phyloP scores from a whole-genome alignment of 2,329 filamentous ascomycete genomes.

The Fusarium ramigenum region DNA sequence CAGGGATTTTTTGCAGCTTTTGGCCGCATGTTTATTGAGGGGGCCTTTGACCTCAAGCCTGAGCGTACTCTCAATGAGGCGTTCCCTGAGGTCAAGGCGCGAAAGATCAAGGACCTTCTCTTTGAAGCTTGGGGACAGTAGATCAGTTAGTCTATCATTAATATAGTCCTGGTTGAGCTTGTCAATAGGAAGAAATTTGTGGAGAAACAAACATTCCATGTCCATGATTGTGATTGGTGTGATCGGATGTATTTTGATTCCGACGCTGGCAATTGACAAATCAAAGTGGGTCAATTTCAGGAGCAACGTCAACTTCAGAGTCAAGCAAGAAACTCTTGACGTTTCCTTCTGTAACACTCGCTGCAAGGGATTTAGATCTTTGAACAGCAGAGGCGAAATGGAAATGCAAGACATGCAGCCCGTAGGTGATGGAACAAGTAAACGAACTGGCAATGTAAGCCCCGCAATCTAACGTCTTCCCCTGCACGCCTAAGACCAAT shows the following conservation, averaged over 20 bases:
- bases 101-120: background rate
- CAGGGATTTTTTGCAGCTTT: background rate
- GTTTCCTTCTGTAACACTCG: no score
- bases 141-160: no score
- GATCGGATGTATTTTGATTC: background rate
- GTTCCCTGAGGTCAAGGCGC: background rate
- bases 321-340: background rate
- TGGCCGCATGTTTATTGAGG: background rate
- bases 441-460: background rate
- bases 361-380: no score
- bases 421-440: no score
- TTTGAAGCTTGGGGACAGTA: background rate
- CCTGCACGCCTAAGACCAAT: background rate
- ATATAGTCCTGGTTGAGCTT: no score
- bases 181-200: background rate
- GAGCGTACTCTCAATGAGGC: background rate
- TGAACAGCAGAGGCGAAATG: no score
- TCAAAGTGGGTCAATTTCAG: background rate
- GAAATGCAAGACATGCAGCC: no score
- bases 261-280: background rate
- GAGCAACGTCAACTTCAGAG: rapidly evolving
- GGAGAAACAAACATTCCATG: background rate
- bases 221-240: background rate
- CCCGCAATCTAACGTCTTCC: background rate
- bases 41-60: background rate